A percentile compares a stretch with the other conserved stretches of the same genome.
phyloP scores from a whole-genome alignment of 129 eudicot genomes.

The Saposhnikovia divaricata region DNA sequence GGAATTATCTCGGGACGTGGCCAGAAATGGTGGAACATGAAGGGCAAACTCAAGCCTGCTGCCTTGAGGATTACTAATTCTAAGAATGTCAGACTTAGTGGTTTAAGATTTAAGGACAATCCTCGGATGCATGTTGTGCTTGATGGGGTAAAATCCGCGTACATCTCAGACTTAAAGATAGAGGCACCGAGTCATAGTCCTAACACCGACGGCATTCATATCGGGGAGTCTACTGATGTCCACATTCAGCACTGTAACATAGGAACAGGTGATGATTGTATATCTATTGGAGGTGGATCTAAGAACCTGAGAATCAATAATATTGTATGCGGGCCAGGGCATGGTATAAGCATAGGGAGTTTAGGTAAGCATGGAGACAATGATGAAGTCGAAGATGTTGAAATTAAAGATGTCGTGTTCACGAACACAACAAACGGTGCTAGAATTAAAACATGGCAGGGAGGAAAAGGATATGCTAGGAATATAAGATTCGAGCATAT shows the following conservation, averaged over 20 bases:
- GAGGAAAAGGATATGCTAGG: conserved; percentile 33
- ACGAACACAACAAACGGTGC: conserved; percentile 26
- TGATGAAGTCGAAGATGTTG: conserved; percentile 27
- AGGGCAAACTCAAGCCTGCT: too few species aligned
- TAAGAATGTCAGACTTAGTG: too few species aligned
- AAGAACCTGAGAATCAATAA: neutral
- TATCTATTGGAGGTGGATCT: too few species aligned
- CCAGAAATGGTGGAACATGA: too few species aligned
- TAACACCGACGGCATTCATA: neutral
- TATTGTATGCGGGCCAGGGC: conserved; percentile 33
- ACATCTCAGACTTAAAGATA: neutral
- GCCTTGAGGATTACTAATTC: too few species aligned
- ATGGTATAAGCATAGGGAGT: conserved; percentile 41
- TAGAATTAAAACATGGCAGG: conserved; percentile 47
- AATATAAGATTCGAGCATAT: conserved; percentile 1
- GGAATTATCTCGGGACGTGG: too few species aligned
- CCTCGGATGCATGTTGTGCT: too few species aligned
- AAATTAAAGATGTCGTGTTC: conserved; percentile 17
- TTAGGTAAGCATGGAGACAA: conserved; percentile 30
- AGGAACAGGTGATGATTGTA: neutral
- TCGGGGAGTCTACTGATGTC: neutral
- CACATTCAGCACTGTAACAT: neutral
- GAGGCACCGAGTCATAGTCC: neutral
- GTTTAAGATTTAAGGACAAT: too few species aligned
- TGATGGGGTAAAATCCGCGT: too few species aligned